These are phyloP conservation scores for Neurospora sp. DNA, from an alignment of 495 filamentous ascomycete species.

Conservation along the genomic window DNA sequence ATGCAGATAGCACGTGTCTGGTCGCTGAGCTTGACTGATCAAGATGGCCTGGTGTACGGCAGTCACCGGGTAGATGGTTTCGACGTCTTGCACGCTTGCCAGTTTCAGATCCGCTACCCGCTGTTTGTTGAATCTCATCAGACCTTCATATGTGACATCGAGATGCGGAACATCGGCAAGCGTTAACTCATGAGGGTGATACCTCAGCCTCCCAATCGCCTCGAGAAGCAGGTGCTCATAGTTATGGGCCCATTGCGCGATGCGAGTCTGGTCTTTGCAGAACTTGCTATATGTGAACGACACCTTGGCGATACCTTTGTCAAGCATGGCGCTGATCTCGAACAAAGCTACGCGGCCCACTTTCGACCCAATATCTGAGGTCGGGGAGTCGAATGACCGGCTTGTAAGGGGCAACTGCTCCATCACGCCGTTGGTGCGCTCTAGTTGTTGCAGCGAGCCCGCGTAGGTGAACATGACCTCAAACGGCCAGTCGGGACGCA, in stretches of 20 bases:
- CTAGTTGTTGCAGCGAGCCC: constrained; percentile 52
- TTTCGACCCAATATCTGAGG: constrained; percentile 47
- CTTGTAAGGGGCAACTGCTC: constrained; percentile 40
- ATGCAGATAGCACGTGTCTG: constrained; percentile 50
- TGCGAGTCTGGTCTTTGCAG: constrained; percentile 47
- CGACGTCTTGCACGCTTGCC: constrained; percentile 27
- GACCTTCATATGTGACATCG: constrained; percentile 47
- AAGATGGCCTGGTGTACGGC: constrained; percentile 60
- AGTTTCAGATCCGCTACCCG: constrained; percentile 43
- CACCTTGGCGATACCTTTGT: constrained; percentile 50
- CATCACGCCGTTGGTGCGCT: constrained; percentile 51
- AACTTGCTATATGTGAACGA: constrained; percentile 54
- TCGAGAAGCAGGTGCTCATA: constrained; percentile 46
- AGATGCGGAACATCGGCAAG: constrained; percentile 55
- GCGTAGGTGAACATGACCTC: constrained; percentile 67
- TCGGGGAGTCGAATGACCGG: constrained; percentile 26
- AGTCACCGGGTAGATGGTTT: constrained; percentile 54
- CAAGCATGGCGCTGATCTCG: constrained; percentile 50
- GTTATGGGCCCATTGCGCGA: constrained; percentile 48
- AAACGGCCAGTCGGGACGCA: constrained; percentile 46
- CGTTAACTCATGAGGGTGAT: constrained; percentile 42
- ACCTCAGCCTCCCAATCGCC: constrained; percentile 39
- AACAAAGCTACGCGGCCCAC: constrained; percentile 55
- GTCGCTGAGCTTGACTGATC: constrained; percentile 46
- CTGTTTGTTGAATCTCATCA: constrained; percentile 41